Percentiles rank a stretch among this genome's conserved stretches.
Conservation (phyloP, 192 early-diverging fungal genomes). For the Entrophospora sp. region DNA sequence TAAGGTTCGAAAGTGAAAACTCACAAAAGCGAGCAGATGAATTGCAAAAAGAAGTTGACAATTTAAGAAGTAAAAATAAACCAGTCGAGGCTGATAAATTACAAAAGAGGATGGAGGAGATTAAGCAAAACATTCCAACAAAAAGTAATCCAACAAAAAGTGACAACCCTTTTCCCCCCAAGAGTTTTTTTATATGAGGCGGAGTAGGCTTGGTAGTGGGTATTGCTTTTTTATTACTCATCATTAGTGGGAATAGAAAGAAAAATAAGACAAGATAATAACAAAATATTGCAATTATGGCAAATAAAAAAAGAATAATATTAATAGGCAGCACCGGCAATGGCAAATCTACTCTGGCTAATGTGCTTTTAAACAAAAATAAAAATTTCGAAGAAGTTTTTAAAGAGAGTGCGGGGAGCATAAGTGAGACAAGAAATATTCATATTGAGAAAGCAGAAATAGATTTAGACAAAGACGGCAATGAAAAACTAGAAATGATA, state of each 20-base stretch:
- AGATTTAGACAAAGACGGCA: background rate
- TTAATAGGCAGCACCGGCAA: background rate
- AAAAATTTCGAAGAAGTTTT: background rate
- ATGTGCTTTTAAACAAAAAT: background rate
- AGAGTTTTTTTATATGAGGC: background rate
- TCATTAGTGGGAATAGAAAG: background rate
- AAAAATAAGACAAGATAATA: background rate
- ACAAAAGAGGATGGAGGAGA: background rate
- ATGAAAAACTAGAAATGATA: background rate
- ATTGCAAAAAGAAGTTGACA: background rate
- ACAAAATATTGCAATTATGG: background rate
- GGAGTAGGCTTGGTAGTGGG: background rate
- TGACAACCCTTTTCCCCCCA: background rate
- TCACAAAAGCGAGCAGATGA: background rate
- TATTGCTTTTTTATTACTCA: background rate
- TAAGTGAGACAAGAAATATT: background rate
- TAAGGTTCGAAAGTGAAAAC: background rate
- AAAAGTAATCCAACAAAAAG: background rate
- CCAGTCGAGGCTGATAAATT: background rate
- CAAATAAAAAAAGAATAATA: background rate
- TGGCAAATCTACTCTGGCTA: background rate
- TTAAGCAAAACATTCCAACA: background rate
- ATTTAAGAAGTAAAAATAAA: background rate
- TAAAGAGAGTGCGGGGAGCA: background rate
- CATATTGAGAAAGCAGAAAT: background rate